Percentiles rank a stretch among this genome's conserved stretches.
Conservation (phyloP, 352 stramenopile genomes). For the Phytopythium ostracodes region DNA sequence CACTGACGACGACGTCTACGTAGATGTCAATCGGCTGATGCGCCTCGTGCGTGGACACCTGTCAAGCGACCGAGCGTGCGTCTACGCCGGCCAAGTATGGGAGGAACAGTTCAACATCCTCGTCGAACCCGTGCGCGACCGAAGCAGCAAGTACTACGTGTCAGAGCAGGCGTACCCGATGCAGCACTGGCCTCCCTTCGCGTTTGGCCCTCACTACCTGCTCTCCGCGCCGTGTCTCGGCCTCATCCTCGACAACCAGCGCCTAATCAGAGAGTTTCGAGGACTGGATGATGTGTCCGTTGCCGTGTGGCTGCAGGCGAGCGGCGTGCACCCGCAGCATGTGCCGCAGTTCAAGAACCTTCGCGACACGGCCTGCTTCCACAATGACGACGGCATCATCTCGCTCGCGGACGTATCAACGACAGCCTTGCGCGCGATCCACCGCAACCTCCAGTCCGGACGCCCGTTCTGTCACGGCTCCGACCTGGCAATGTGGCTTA, state of each 20-base stretch:
- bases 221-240: slow-evolving; percentile 36
- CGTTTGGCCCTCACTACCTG: slow-evolving; percentile 41
- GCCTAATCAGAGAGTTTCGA: slow-evolving; percentile 9
- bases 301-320: slow-evolving; percentile 35
- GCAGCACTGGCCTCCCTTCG: slow-evolving; percentile 26
- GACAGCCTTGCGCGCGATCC: slow-evolving; percentile 16
- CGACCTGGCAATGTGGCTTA: not conserved
- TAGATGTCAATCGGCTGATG: slow-evolving; percentile 24
- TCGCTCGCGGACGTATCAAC: slow-evolving; percentile 20
- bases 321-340: slow-evolving; percentile 19
- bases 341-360: slow-evolving; percentile 18
- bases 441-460: slow-evolving; percentile 11
- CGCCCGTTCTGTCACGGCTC: not conserved
- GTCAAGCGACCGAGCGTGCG: not conserved
- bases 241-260: slow-evolving; percentile 32
- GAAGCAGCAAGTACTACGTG: slow-evolving; percentile 29
- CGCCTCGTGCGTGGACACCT: not conserved
- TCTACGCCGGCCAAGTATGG: slow-evolving; percentile 37
- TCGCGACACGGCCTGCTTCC: slow-evolving; percentile 7
- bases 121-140: slow-evolving; percentile 22
- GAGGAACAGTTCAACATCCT: slow-evolving; percentile 7
- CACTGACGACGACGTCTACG: slow-evolving; percentile 59
- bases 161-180: slow-evolving; percentile 27
- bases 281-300: slow-evolving; percentile 38
- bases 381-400: slow-evolving; percentile 3